phyloP scores from a whole-genome alignment of 2,329 filamentous ascomycete genomes.

The Rhinocladiella similis region DNA sequence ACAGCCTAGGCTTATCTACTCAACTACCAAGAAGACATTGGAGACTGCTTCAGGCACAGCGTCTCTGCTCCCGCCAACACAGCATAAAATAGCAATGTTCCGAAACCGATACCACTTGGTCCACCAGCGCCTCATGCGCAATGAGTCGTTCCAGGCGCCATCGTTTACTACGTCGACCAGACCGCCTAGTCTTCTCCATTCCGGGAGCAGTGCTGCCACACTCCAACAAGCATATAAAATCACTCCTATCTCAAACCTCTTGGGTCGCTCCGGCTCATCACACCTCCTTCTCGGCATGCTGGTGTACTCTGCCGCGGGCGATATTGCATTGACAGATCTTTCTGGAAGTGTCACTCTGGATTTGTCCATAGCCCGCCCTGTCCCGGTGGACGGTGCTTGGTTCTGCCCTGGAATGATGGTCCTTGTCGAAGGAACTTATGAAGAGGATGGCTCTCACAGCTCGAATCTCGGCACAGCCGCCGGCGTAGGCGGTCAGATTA shows the following conservation, averaged over 20 bases:
- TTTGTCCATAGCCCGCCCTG: slow-evolving; percentile 73
- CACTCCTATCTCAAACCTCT: slow-evolving; percentile 75
- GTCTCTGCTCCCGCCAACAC: slow-evolving; percentile 71
- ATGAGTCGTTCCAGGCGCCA: slow-evolving; percentile 87
- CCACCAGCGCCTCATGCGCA: slow-evolving; percentile 86
- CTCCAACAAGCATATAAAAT: slow-evolving; percentile 75
- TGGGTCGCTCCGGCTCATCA: slow-evolving; percentile 77
- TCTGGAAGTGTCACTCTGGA: slow-evolving; percentile 87
- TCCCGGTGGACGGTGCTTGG: slow-evolving; percentile 85
- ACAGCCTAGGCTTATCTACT: slow-evolving; percentile 63
- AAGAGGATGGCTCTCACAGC: slow-evolving; percentile 76
- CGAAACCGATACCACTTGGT: slow-evolving; percentile 89
- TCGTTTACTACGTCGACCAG: slow-evolving; percentile 63
- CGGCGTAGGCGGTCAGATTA: slow-evolving; percentile 85
- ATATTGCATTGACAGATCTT: slow-evolving; percentile 78
- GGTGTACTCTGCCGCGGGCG: slow-evolving; percentile 72
- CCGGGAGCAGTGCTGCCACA: slow-evolving; percentile 56
- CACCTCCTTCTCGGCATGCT: slow-evolving; percentile 88
- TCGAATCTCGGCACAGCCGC: slow-evolving; percentile 65
- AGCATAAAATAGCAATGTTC: slow-evolving; percentile 82
- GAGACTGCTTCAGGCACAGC: slow-evolving; percentile 69
- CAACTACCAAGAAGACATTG: slow-evolving; percentile 77
- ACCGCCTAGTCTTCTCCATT: slow-evolving; percentile 55
- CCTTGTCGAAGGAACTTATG: slow-evolving; percentile 91
- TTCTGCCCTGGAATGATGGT: slow-evolving; percentile 96